Percentiles rank a stretch among this genome's conserved stretches.
These are phyloP conservation scores for Triangularia setosa DNA, from an alignment of 2,329 filamentous ascomycete genomes.

Conservation along the genomic window DNA sequence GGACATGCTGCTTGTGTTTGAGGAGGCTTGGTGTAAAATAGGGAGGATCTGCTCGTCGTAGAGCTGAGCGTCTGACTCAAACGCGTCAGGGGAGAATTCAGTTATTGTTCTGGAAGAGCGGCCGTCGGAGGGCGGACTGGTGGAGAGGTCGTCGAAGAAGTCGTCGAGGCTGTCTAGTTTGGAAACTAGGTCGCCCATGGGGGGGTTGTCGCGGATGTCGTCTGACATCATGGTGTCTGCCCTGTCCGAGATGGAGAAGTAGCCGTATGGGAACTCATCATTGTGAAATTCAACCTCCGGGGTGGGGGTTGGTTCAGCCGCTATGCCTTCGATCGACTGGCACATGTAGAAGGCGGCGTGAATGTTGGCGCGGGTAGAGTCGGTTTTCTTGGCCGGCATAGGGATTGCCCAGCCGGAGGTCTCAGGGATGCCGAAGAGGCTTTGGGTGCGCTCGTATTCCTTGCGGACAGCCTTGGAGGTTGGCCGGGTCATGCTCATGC, in stretches of 20 bases:
- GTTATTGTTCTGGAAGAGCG: constrained; percentile 61
- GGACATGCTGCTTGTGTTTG: constrained; percentile 68
- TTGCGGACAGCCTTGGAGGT: constrained; percentile 84
- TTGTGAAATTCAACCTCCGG: constrained; percentile 89
- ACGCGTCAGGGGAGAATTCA: constrained; percentile 60
- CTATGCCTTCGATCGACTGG: constrained; percentile 59
- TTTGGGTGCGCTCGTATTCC: constrained; percentile 91
- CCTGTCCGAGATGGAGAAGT: constrained; percentile 68
- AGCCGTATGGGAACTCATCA: constrained; percentile 81
- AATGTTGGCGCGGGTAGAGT: constrained; percentile 82
- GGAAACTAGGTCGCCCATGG: constrained; percentile 77
- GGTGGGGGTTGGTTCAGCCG: constrained; percentile 61
- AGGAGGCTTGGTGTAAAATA: constrained; percentile 81
- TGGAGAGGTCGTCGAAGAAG: constrained; percentile 69
- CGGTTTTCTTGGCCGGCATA: constrained; percentile 83
- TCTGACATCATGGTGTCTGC: constrained; percentile 93
- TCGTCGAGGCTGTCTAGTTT: constrained; percentile 77
- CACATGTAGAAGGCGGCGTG: constrained; percentile 96
- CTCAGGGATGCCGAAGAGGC: constrained; percentile 93
- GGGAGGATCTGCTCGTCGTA: constrained; percentile 93
- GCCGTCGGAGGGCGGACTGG: constrained; percentile 58
- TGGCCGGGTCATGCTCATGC: constrained; percentile 96
- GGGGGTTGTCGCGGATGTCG: constrained; percentile 65
- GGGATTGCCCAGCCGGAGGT: constrained; percentile 95
- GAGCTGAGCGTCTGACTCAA: constrained; percentile 72